Percentiles rank a stretch among this genome's conserved stretches.
Evolutionary conservation across 2,329 filamentous ascomycete species (phyloP).

Genomic region (Xylariomycetidae sp.): DNA sequence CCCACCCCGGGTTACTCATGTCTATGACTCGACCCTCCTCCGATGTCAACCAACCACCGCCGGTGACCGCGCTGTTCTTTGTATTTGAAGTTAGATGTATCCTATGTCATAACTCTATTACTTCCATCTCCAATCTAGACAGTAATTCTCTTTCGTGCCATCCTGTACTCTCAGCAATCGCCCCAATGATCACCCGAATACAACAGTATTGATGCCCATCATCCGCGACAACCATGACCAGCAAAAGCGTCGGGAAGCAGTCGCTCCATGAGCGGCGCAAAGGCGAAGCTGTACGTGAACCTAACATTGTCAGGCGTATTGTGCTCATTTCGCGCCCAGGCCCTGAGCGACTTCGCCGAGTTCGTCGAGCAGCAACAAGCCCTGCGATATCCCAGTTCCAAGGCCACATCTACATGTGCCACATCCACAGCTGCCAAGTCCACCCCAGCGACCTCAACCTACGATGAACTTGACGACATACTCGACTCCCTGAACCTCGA

Average conservation of each 20-base stretch:
- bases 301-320: background rate
- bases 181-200: slow-evolving; percentile 24
- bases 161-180: too few relatives aligned
- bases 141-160: too few relatives aligned
- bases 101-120: too few relatives aligned
- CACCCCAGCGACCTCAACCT: slow-evolving; percentile 57
- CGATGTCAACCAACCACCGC: too few relatives aligned
- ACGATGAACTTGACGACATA: slow-evolving; percentile 87
- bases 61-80: too few relatives aligned
- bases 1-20: slow-evolving; percentile 4
- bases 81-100: too few relatives aligned
- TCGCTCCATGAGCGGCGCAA: slow-evolving; percentile 74
- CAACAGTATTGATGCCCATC: slow-evolving; percentile 8
- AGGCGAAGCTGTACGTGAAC: slow-evolving; percentile 73
- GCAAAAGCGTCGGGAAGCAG: slow-evolving; percentile 49
- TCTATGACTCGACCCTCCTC: slow-evolving; percentile 1
- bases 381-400: slow-evolving; percentile 51
- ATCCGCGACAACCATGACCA: slow-evolving; percentile 40
- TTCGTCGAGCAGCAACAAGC: slow-evolving; percentile 94
- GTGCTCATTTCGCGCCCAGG: slow-evolving; percentile 33
- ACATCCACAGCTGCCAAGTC: background rate
- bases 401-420: slow-evolving; percentile 15
- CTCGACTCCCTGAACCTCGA: slow-evolving; percentile 71
- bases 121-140: too few relatives aligned
- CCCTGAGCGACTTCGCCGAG: slow-evolving; percentile 92